These are phyloP conservation scores for Talaromyces sp. DNA, from an alignment of 2,329 filamentous ascomycete species.

Conservation along the genomic window DNA sequence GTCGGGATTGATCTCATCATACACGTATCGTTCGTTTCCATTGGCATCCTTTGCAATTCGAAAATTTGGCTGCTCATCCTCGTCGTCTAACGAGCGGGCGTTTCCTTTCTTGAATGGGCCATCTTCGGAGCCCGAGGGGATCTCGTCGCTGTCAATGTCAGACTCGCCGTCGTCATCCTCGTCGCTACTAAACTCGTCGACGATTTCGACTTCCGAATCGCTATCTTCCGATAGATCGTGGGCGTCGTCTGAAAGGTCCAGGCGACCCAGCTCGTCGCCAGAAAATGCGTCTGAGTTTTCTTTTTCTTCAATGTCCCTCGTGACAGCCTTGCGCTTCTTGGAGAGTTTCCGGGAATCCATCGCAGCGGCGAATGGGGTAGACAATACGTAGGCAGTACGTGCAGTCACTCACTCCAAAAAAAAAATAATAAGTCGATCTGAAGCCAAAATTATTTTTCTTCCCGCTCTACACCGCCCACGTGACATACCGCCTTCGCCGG, in stretches of 20 bases:
- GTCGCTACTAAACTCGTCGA: slow-evolving; percentile 48
- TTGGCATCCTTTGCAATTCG: slow-evolving; percentile 74
- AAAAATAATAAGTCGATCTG: background rate
- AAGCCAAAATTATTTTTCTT: slow-evolving; percentile 12
- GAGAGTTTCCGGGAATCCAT: slow-evolving; percentile 36
- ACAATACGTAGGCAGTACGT: background rate
- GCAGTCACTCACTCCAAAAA: background rate
- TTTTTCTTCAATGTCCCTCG: slow-evolving; percentile 46
- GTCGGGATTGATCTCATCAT: slow-evolving; percentile 86
- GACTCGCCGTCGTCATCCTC: slow-evolving; percentile 48
- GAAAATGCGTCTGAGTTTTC: slow-evolving; percentile 48
- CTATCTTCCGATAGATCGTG: slow-evolving; percentile 38
- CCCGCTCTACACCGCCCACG: slow-evolving; percentile 11
- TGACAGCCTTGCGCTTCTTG: slow-evolving; percentile 63
- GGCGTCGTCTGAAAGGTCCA: slow-evolving; percentile 38
- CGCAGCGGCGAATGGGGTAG: background rate
- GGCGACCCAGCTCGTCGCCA: slow-evolving; percentile 54
- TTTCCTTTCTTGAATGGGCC: slow-evolving; percentile 7
- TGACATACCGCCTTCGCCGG: slow-evolving; percentile 1
- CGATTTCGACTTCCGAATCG: slow-evolving; percentile 50
- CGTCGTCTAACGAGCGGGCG: slow-evolving; percentile 12
- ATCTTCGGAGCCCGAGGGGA: slow-evolving; percentile 42
- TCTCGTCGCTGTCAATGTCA: slow-evolving; percentile 47
- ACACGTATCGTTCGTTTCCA: slow-evolving; percentile 83
- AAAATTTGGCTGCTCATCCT: slow-evolving; percentile 48